A percentile compares a stretch with the other conserved stretches of the same genome.
These are phyloP conservation scores for Colletotrichum acutatum DNA, from an alignment of 2,329 filamentous ascomycete genomes.

Conservation along the genomic window DNA sequence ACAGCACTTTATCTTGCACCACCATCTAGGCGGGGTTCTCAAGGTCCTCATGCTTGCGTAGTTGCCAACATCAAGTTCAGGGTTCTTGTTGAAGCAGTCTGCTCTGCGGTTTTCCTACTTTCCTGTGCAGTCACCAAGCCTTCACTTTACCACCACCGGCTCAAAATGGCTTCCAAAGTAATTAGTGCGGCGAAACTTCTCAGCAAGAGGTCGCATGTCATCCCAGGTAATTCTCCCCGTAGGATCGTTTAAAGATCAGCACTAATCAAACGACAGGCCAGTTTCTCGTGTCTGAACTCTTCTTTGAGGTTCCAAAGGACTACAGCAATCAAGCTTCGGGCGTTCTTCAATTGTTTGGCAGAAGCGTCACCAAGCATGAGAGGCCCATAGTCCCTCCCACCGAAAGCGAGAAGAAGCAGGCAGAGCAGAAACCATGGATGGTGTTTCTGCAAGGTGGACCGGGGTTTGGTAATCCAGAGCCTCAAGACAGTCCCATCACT, in stretches of 20 bases:
- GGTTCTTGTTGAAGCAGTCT: neutral
- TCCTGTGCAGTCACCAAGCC: neutral
- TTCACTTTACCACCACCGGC: neutral
- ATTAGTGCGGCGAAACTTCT: constrained; percentile 52
- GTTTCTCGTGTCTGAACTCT: constrained; percentile 81
- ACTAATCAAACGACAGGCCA: constrained; percentile 63
- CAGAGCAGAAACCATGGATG: constrained; percentile 63
- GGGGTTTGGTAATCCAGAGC: constrained; percentile 79
- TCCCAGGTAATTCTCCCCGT: constrained; percentile 41
- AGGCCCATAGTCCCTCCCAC: constrained; percentile 63
- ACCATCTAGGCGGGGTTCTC: constrained; percentile 20
- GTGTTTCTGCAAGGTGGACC: constrained; percentile 90
- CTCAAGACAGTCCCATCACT: constrained; percentile 80
- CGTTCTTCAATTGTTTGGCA: constrained; percentile 80
- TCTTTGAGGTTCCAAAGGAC: constrained; percentile 88
- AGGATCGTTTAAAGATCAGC: neutral
- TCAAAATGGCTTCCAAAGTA: constrained; percentile 31
- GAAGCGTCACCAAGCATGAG: constrained; percentile 76
- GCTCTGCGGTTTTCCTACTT: neutral
- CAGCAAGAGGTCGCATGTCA: constrained; percentile 54
- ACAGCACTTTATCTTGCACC: constrained; percentile 13
- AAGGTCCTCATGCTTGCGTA: neutral
- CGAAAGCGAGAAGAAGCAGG: constrained; percentile 47
- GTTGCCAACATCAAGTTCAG: neutral
- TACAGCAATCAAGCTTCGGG: constrained; percentile 71